Evolutionary conservation across 2,329 filamentous ascomycete genomes (phyloP), one percentile per base, ranked within the genome.

Genomic region (Helminthosporium solani): DNA sequence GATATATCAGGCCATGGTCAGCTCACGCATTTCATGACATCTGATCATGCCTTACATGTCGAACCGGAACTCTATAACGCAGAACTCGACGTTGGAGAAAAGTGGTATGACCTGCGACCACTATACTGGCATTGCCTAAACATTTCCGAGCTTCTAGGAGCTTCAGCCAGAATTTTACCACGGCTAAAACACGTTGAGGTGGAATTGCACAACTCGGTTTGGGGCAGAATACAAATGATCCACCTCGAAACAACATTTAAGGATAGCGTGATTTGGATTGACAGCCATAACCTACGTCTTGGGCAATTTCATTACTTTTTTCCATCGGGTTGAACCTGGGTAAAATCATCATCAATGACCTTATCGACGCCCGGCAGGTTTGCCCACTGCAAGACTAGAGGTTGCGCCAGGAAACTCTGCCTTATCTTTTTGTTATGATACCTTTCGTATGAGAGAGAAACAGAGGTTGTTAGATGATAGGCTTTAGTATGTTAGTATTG

Each of bases 161-260:
- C 28, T 18, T 33, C 25, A 37, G 16, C 37, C 20, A 40, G 14
- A 23, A 20, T 16, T 23, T 42, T 41, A 19, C 14, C 34, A 9
- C 40, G 18, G 21, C 44, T 51, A 31, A 40, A 42, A 44, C 25
- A 27, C 41, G 35, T 51, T 23, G 44, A 51, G 21, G 14, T 51
- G 16, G 27, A 51, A 42, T 31, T 51, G 11, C 44, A 47, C 25
- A 47, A 33, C 20, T 40, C 27, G 8, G 12, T 31, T 33, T 42
- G 40, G 36, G 45, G 23, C 9, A 41, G 44, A 8, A 15, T 25
- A 2, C 14, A 34, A n/a, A 30, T 27, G 14, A 41, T 44, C 33
- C 19, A 16, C 21, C 34, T 47, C 33, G 40, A 27, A 37, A n/a
- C 44, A 30, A 40, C 33, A 23, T 21, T n/a, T 33, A 51, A 45